Evolutionary conservation across 2,329 filamentous ascomycete genomes (phyloP), one percentile per base, ranked within the genome.

Genomic region (Reticulascus tulasneorum): DNA sequence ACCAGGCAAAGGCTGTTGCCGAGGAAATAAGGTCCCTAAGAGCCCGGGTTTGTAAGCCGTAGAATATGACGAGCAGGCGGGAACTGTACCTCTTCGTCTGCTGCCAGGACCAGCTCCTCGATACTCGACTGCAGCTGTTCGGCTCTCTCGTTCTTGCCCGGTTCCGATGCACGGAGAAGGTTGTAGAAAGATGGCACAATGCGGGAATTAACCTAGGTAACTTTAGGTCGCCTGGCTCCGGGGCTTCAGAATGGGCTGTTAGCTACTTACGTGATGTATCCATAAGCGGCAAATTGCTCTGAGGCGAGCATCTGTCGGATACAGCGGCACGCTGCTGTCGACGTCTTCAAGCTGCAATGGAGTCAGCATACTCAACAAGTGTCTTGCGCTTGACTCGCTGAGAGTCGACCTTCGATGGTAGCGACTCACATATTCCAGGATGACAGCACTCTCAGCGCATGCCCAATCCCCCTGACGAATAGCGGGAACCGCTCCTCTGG

Each of bases 391-490:
- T 9, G 9, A 10, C n/a, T 23, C 11, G 17, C 13, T 15, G 11
- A 35, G 17, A 31, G 37, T n/a, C 20, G 6, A 16, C 16, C 9
- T 12, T 13, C 9, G 6, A 25, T 16, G 17, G 20, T 13, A 18
- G 11, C 9, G 23, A 55, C 74, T 47, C 63, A 86, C 81, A 60
- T 94, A 94, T 82, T 94, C 88, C 56, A 94, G 73, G 49, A 94
- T 74, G 4, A 94, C 82, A 2, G 77, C 78, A 50, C 84, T 91
- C 55, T 94, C 88, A 52, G 88, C 82, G 50, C 83, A 88, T 1
- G 82, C 80, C 86, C 86, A 94, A 44, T 86, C 78, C 9, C 82
- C 84, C 56, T 93, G 83, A 24, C 79, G 72, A 39, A 94, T 71
- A 8, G 82, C 84, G 7, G 88, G 88, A 3, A 94, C 84, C 7